Percentiles rank a stretch among this genome's conserved stretches.
Evolutionary conservation across 768 basidiomycete genomes (phyloP).

Genomic region (Termitomyces sp.): DNA sequence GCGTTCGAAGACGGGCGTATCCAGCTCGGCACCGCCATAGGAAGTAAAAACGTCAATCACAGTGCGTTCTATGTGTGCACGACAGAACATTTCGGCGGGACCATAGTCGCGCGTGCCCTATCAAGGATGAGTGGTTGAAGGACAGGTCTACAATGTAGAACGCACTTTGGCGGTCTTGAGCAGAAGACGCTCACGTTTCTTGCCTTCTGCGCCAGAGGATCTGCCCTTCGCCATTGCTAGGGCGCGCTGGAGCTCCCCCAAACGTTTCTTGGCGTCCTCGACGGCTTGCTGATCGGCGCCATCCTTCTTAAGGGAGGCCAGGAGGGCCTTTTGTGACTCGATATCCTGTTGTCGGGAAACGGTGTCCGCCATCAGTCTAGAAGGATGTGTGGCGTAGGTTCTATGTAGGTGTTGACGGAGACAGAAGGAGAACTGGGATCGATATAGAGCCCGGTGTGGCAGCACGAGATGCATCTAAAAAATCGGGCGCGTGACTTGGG

Average conservation of each 20-base stretch:
- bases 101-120: constrained; percentile 96
- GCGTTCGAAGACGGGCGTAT: constrained; percentile 97
- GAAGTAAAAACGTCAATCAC: constrained; percentile 85
- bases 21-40: constrained; percentile 88
- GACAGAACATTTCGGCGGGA: constrained; percentile 87
- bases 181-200: constrained; percentile 63
- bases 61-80: constrained; percentile 83
- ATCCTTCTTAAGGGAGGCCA: constrained; percentile 56
- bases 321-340: constrained; percentile 43
- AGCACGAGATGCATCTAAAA: constrained; percentile 4
- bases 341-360: constrained; percentile 50
- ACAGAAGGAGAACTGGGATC: constrained; percentile 20
- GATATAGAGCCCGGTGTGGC: constrained; percentile 20
- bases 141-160: background rate
- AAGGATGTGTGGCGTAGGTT: background rate
- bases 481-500: constrained; percentile 5
- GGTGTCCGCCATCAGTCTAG: constrained; percentile 10
- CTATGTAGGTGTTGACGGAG: constrained; percentile 14
- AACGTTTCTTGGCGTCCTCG: constrained; percentile 61
- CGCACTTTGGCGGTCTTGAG: constrained; percentile 94
- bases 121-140: constrained; percentile 10
- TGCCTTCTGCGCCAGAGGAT: constrained; percentile 14
- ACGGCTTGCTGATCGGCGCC: constrained; percentile 44
- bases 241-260: constrained; percentile 63
- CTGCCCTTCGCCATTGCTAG: constrained; percentile 37